Conservation (phyloP, 345 rosid genomes). For the Diplotaxis tenuifolia region DNA sequence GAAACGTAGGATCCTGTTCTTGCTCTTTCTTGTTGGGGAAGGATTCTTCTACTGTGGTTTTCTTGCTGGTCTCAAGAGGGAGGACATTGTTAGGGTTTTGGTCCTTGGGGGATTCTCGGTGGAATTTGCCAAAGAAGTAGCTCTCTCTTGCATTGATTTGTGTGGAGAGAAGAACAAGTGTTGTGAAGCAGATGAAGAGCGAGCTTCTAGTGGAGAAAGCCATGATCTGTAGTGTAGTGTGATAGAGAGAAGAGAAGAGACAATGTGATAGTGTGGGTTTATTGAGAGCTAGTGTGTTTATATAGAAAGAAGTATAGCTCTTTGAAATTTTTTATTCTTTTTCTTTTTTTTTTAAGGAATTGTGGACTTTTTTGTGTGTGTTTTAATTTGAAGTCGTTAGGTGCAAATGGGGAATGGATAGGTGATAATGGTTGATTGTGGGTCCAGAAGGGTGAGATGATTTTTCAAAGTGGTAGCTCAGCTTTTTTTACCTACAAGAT, state of each 20-base stretch:
- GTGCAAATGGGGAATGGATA: constrained; percentile 34
- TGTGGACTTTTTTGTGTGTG: constrained; percentile 22
- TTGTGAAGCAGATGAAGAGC: constrained; percentile 32
- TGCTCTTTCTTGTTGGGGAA: constrained; percentile 30
- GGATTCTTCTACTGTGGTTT: constrained; percentile 24
- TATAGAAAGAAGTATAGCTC: constrained; percentile 10
- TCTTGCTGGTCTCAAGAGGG: constrained; percentile 36
- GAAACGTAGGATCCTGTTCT: constrained; percentile 36
- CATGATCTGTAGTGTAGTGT: constrained; percentile 31
- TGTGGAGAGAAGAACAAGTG: constrained; percentile 32
- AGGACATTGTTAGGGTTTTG: constrained; percentile 22
- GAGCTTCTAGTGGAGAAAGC: constrained; percentile 37
- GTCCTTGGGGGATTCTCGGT: constrained; percentile 30
- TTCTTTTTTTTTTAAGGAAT: constrained; percentile 22
- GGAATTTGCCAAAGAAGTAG: constrained; percentile 43
- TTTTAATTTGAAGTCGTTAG: constrained; percentile 34
- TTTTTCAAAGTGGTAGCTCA: constrained; percentile 39
- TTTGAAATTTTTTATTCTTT: background rate
- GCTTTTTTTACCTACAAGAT: constrained; percentile 24
- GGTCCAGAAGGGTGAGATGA: constrained; percentile 32
- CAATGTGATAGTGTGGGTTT: constrained; percentile 21
- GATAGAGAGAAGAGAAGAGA: constrained; percentile 22
- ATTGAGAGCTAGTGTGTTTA: constrained; percentile 23
- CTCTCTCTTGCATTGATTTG: constrained; percentile 43
- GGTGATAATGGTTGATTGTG: constrained; percentile 41